phyloP scores from a whole-genome alignment of 257 asterid species.

The Asclepias syriaca region DNA sequence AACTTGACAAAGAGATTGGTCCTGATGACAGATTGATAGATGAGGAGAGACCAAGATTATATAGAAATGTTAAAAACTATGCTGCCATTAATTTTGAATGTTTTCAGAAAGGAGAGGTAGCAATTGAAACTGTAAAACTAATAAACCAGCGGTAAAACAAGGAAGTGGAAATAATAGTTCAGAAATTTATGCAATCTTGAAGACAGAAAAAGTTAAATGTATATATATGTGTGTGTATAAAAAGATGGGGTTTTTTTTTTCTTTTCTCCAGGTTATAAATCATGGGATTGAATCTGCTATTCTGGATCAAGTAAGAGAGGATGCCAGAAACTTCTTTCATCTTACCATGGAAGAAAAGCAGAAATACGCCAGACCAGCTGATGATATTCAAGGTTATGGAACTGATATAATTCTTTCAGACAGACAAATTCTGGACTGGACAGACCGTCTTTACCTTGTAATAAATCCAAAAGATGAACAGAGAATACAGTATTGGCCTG shows the following conservation, averaged over 20 bases:
- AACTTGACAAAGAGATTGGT: slow-evolving; percentile 26
- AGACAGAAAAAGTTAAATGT: no score
- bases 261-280: slow-evolving; percentile 39
- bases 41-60: slow-evolving; percentile 28
- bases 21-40: slow-evolving; percentile 29
- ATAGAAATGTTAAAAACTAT: slow-evolving; percentile 27
- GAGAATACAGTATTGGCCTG: slow-evolving; percentile 48
- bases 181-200: background rate
- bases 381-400: slow-evolving; percentile 56
- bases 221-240: background rate
- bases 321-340: slow-evolving; percentile 39
- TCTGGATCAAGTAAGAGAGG: slow-evolving; percentile 35
- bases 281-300: slow-evolving; percentile 46
- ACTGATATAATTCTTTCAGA: slow-evolving; percentile 45
- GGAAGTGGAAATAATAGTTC: background rate
- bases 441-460: slow-evolving; percentile 46
- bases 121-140: slow-evolving; percentile 8
- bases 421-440: slow-evolving; percentile 64
- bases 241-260: background rate
- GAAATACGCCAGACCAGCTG: slow-evolving; percentile 28
- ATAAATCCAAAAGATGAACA: slow-evolving; percentile 39
- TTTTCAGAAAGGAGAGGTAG: slow-evolving; percentile 5
- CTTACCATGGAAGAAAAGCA: slow-evolving; percentile 55
- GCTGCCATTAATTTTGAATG: slow-evolving; percentile 7
- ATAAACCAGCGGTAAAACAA: background rate